Percentiles rank a stretch among this genome's conserved stretches.
phyloP scores from a whole-genome alignment of 208 protist species.

The Trypanosomatidae sp. region DNA sequence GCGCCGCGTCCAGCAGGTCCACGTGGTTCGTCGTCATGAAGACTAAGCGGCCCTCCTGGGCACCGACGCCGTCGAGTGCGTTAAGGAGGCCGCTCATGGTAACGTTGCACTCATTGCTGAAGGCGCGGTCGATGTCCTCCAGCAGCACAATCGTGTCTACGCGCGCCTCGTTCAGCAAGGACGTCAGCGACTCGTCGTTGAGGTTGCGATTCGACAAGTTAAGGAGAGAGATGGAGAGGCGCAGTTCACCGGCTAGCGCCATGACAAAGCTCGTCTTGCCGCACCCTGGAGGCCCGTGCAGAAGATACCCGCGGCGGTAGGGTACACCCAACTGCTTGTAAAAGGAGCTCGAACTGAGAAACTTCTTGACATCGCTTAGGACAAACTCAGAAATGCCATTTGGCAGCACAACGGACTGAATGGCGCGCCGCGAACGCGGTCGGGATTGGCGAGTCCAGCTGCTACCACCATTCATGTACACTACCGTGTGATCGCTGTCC shows the following conservation, averaged over 20 bases:
- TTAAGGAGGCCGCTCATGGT: constrained; percentile 96
- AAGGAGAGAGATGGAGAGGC: constrained; percentile 94
- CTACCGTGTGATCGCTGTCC: constrained; percentile 81
- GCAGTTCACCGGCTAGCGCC: constrained; percentile 91
- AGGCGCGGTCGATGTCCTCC: constrained; percentile 96
- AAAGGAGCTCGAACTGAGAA: constrained; percentile 80
- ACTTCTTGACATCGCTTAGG: constrained; percentile 75
- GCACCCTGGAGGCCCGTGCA: constrained; percentile 95
- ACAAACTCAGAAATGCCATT: constrained; percentile 60
- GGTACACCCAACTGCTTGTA: constrained; percentile 94
- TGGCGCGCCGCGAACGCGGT: constrained; percentile 69
- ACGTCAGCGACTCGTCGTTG: constrained; percentile 86
- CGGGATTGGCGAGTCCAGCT: constrained; percentile 72
- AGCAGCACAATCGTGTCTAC: constrained; percentile 91
- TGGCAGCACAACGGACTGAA: constrained; percentile 92
- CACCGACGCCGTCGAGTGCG: constrained; percentile 94
- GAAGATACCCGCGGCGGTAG: constrained; percentile 95
- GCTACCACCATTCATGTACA: constrained; percentile 80
- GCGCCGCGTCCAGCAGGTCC: constrained; percentile 91
- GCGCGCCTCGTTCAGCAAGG: constrained; percentile 86
- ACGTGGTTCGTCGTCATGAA: constrained; percentile 98
- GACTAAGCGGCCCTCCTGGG: constrained; percentile 94
- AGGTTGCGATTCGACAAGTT: constrained; percentile 86
- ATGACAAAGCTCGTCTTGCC: constrained; percentile 95
- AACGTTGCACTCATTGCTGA: constrained; percentile 83